Base-by-base conservation (phyloP, 2,329 filamentous ascomycete species). In the Fusarium compactum region DNA sequence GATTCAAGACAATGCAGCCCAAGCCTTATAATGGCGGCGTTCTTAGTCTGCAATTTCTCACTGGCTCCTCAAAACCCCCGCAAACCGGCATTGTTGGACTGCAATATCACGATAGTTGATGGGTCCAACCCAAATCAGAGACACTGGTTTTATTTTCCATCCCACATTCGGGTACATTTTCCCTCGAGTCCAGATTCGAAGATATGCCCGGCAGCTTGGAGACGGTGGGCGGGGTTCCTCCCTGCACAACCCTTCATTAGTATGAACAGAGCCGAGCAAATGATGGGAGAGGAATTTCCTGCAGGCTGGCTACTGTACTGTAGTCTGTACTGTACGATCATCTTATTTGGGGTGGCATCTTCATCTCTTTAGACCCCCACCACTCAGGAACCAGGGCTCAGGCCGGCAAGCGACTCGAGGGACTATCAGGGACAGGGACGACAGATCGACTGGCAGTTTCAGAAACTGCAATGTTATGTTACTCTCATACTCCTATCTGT, bases 291-390 rank as follows among this genome's bases (percentile, higher is more conserved):
- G 34, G 51, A 63, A 63, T 61, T 62, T 57, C 63, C 58, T 72
- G 63, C 62, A 66, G 58, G 46, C 60, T 27, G 55, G 46, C 59
- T 57, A 56, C 65, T 70, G 61, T 69, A 65, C 62, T 62, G 70
- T 56, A 55, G 62, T 69, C 27, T 29, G 27, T 10, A 29, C 27
- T 29, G 27, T 11, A 64, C 65, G 65, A 72, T 73, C 65, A 65
- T 67, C 56, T 61, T 43, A 41, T 27, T 53, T 53, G 58, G 57
- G 41, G 59, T 67, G 46, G 59, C 62, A 73, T 64, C 62, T 73
- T 73, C 70, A 73, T 66, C 70, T 70, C 64, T 68, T 68, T 58
- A 71, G n/a, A 73, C 65, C 72, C 65, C 68, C 56, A 55, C 50
- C 46, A 45, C 32, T 65, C 45, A 52, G 67, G 55, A 46, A 50